Percentiles rank a stretch among this genome's conserved stretches.
These are phyloP conservation scores for Botryosphaeria dothidea DNA, from an alignment of 2,329 filamentous ascomycete genomes.

Conservation along the genomic window DNA sequence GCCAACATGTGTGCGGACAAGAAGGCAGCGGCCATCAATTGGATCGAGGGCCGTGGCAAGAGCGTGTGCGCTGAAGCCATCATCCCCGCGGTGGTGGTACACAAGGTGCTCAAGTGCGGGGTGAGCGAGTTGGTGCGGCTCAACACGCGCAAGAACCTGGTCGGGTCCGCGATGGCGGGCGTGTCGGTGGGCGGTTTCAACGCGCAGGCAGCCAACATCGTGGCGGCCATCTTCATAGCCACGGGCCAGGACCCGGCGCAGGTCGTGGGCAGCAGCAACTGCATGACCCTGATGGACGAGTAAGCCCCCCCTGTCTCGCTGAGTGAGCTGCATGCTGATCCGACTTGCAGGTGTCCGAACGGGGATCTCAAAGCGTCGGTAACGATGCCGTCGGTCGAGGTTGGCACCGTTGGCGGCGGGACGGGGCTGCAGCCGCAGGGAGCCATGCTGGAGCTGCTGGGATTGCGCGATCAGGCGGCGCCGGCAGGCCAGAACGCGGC, in stretches of 20 bases:
- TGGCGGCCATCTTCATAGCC: neutral
- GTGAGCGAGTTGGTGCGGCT: neutral
- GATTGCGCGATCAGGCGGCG: no score
- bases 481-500: no score
- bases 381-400: neutral
- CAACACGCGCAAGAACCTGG: neutral
- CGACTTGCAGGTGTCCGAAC: neutral
- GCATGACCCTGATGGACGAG: neutral
- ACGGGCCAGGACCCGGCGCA: neutral
- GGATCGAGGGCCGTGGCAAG: neutral
- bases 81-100: neutral
- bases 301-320: neutral
- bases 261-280: neutral
- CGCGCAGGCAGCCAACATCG: neutral
- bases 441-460: neutral
- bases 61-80: no score
- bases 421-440: neutral
- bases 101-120: neutral
- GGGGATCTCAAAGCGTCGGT: neutral
- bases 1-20: neutral
- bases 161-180: neutral
- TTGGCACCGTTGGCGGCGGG: neutral
- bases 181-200: neutral
- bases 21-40: neutral
- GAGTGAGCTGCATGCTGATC: neutral